Conservation (phyloP, 257 asterid genomes). For the Cynanchum wilfordii region DNA sequence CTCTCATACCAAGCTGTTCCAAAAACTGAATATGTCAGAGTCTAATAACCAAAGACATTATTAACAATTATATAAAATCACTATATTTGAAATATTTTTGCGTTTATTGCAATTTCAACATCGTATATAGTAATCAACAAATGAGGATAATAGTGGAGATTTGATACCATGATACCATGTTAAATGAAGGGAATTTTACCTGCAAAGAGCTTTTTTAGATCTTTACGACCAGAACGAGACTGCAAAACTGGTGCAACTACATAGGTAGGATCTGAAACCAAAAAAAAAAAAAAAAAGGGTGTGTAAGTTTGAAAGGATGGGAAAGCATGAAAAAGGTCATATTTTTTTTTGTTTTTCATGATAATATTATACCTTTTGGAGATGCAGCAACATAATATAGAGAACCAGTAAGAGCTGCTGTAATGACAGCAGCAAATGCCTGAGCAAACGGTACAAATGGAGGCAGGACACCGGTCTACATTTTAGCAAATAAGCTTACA, state of each 20-base stretch:
- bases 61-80: too few species aligned
- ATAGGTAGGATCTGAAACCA: slow-evolving; percentile 70
- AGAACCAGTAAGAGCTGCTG: slow-evolving; percentile 90
- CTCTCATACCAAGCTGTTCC: slow-evolving; percentile 85
- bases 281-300: neutral
- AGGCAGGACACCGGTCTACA: slow-evolving; percentile 85
- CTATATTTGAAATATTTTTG: too few species aligned
- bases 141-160: too few species aligned
- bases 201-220: slow-evolving; percentile 83
- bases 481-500: neutral
- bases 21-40: neutral
- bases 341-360: neutral
- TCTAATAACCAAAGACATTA: too few species aligned
- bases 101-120: too few species aligned
- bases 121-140: too few species aligned
- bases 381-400: slow-evolving; percentile 85
- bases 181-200: too few species aligned
- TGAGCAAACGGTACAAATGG: slow-evolving; percentile 96
- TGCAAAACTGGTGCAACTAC: slow-evolving; percentile 75
- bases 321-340: neutral
- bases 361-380: slow-evolving; percentile 56
- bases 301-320: neutral
- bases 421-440: slow-evolving; percentile 88
- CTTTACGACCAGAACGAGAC: slow-evolving; percentile 72
- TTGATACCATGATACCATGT: too few species aligned